A percentile compares a stretch with the other conserved stretches of the same genome.
These are phyloP conservation scores for Tulasnella sp. DNA, from an alignment of 768 basidiomycete species.

Conservation along the genomic window DNA sequence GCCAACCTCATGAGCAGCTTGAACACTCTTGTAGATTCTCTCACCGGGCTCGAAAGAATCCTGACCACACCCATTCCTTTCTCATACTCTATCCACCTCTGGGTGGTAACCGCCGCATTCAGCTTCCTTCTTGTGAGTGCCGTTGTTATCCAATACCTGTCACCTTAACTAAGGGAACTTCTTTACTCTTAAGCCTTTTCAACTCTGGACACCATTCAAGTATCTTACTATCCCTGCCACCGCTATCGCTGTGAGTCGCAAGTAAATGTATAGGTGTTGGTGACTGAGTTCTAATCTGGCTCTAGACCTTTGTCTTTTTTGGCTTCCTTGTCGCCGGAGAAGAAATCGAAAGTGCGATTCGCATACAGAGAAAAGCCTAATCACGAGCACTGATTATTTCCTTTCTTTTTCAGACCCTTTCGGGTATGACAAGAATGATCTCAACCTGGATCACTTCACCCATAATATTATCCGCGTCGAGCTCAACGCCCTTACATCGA, in stretches of 20 bases:
- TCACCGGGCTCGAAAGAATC: conserved; percentile 69
- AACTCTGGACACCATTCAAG: conserved; percentile 52
- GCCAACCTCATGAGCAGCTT: conserved; percentile 46
- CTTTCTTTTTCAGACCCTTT: conserved; percentile 34
- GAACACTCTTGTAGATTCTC: conserved; percentile 50
- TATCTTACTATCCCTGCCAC: conserved; percentile 68
- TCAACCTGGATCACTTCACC: conserved; percentile 38
- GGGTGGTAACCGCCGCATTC: conserved; percentile 61
- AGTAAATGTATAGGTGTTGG: background rate
- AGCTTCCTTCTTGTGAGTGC: conserved; percentile 54
- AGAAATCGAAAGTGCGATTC: conserved; percentile 29
- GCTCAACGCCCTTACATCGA: conserved; percentile 37
- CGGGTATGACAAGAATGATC: conserved; percentile 38
- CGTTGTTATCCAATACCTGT: background rate
- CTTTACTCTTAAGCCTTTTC: conserved; percentile 52
- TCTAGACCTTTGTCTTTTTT: conserved; percentile 28
- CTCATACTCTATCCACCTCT: conserved; percentile 69
- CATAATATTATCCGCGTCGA: conserved; percentile 38
- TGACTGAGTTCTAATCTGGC: background rate
- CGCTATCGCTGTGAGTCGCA: conserved; percentile 45
- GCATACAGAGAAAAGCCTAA: background rate
- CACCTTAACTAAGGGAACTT: background rate
- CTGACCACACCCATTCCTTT: conserved; percentile 74
- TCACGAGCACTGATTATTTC: background rate
- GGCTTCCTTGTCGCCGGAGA: conserved; percentile 30